A percentile compares a stretch with the other conserved stretches of the same genome.
Evolutionary conservation across 2,329 filamentous ascomycete species (phyloP).

Genomic region (Diaporthe australafricana): DNA sequence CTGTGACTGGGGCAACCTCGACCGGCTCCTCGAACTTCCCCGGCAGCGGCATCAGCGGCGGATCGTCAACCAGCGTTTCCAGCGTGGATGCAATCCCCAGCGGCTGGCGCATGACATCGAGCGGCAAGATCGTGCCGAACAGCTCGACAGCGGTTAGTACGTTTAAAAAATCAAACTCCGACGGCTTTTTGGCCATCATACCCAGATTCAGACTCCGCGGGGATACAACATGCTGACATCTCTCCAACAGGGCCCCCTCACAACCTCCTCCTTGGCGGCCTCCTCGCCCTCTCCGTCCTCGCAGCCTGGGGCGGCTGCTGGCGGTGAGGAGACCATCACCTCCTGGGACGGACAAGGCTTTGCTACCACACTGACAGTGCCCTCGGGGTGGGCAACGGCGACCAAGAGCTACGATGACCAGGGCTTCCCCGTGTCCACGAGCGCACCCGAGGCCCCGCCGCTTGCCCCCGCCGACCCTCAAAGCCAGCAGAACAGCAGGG

Average conservation of each 20-base stretch:
- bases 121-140: conserved; percentile 82
- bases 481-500: not conserved
- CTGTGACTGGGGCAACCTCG: conserved; percentile 71
- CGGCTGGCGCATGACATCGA: conserved; percentile 83
- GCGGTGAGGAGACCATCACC: conserved; percentile 58
- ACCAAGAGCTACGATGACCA: conserved; percentile 56
- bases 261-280: conserved; percentile 59
- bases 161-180: conserved; percentile 33
- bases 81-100: conserved; percentile 70
- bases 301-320: conserved; percentile 45
- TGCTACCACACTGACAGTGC: conserved; percentile 56
- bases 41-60: conserved; percentile 73
- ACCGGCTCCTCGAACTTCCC: conserved; percentile 75
- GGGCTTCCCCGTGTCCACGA: conserved; percentile 55
- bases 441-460: conserved; percentile 29
- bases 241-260: conserved; percentile 50
- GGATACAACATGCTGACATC: not conserved
- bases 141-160: conserved; percentile 70
- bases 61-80: conserved; percentile 63
- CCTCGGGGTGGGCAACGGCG: conserved; percentile 45
- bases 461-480: not conserved
- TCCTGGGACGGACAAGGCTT: conserved; percentile 61
- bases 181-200: too few relatives aligned
- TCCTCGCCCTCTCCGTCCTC: conserved; percentile 57
- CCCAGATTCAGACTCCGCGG: not conserved